These are phyloP conservation scores for Purshia tridentata DNA, from an alignment of 306 rosid species.

Conservation along the genomic window DNA sequence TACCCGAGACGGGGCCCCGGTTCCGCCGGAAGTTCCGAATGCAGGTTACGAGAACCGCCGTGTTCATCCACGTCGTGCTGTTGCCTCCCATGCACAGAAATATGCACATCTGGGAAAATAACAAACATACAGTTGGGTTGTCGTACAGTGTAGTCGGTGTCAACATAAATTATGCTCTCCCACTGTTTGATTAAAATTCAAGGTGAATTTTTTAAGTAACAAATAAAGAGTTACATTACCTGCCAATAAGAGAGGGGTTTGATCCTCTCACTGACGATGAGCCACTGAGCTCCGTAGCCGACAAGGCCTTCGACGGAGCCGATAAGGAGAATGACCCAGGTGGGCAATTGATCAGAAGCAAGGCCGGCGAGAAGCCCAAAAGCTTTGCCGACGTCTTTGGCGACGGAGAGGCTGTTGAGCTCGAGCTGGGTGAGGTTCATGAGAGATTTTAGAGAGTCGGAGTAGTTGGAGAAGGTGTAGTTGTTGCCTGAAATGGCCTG, in stretches of 20 bases:
- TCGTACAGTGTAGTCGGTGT: too few relatives aligned
- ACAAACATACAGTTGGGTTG: background rate
- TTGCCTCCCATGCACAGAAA: conserved; percentile 92
- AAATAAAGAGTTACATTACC: conserved; percentile 31
- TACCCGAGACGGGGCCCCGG: conserved; percentile 87
- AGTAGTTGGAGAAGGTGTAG: conserved; percentile 93
- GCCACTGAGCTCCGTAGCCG: conserved; percentile 90
- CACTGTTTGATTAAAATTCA: background rate
- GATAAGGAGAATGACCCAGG: conserved; percentile 70
- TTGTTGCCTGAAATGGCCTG: conserved; percentile 93
- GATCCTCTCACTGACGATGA: conserved; percentile 68
- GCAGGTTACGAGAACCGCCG: conserved; percentile 80
- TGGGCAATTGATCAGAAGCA: conserved; percentile 68
- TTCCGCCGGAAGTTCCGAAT: conserved; percentile 71
- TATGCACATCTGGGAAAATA: conserved; percentile 61
- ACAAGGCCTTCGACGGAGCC: conserved; percentile 76
- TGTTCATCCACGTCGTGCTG: conserved; percentile 99
- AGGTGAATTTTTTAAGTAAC: background rate
- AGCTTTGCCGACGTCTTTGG: conserved; percentile 81
- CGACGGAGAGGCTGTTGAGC: conserved; percentile 84
- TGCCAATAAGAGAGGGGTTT: conserved; percentile 83
- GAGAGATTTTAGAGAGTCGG: conserved; percentile 71
- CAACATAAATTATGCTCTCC: background rate
- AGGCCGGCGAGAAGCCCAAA: conserved; percentile 81
- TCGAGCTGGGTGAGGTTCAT: conserved; percentile 74